A percentile compares a stretch with the other conserved stretches of the same genome.
Evolutionary conservation across 139 green algal species (phyloP).

Genomic region (Chlorella vulgaris): DNA sequence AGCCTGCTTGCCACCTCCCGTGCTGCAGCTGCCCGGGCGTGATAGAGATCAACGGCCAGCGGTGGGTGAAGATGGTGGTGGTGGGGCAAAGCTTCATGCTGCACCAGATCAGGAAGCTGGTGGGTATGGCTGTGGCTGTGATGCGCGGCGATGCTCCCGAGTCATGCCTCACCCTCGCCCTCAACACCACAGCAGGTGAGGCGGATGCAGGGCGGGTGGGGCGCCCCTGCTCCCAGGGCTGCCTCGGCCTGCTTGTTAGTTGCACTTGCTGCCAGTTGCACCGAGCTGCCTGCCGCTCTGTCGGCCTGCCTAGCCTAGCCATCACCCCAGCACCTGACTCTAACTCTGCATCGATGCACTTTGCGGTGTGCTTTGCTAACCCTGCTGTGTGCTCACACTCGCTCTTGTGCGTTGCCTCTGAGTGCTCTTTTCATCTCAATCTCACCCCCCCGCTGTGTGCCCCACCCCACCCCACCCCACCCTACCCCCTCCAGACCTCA

Average conservation of each 20-base stretch:
- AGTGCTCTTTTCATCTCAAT: neutral
- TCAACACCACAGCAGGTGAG: constrained; percentile 40
- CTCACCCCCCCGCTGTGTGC: neutral
- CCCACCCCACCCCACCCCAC: neutral
- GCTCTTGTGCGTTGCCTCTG: neutral
- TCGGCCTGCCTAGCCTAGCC: no score
- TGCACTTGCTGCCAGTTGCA: no score
- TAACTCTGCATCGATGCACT: no score
- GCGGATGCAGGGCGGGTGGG: no score
- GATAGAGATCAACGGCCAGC: constrained; percentile 50
- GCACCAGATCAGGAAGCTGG: constrained; percentile 95
- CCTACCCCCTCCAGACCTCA: constrained; percentile 14
- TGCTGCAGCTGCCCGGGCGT: constrained; percentile 36
- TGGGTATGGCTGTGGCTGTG: constrained; percentile 31
- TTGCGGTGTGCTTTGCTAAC: neutral
- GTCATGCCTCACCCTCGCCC: constrained; percentile 55
- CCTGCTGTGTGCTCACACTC: no score
- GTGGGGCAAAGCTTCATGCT: constrained; percentile 93
- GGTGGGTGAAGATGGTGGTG: constrained; percentile 73
- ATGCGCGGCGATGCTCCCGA: constrained; percentile 42
- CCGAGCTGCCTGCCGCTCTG: no score
- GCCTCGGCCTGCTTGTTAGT: no score
- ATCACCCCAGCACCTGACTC: neutral
- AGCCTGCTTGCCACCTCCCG: neutral
- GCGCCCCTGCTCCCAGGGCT: no score